Evolutionary conservation across 1,139 yeast species (phyloP).

Genomic region (Blastobotrys proliferans): DNA sequence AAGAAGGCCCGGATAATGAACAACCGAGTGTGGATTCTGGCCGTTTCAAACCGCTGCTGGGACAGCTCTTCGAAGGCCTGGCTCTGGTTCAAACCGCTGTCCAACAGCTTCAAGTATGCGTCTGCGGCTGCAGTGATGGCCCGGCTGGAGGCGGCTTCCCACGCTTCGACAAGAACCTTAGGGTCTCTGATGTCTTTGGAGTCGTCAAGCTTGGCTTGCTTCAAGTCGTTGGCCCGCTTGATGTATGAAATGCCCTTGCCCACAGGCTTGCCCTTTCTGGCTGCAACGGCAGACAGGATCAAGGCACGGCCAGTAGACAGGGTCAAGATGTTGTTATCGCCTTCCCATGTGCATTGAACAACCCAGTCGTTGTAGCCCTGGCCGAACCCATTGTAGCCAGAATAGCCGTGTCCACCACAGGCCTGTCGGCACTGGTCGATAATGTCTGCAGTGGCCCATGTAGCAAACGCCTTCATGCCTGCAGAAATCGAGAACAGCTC

Average conservation of each 20-base stretch:
- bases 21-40: slow-evolving; percentile 41
- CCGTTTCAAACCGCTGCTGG: slow-evolving; percentile 42
- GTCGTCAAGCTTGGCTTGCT: slow-evolving; percentile 24
- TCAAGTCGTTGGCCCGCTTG: slow-evolving; percentile 22
- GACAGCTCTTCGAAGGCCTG: slow-evolving; percentile 43
- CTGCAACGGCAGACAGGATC: slow-evolving; percentile 33
- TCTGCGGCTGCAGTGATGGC: slow-evolving; percentile 36
- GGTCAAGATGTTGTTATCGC: slow-evolving; percentile 84
- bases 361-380: slow-evolving; percentile 89
- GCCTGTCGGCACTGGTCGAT: slow-evolving; percentile 90
- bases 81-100: slow-evolving; percentile 29
- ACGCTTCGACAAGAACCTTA: slow-evolving; percentile 35
- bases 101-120: slow-evolving; percentile 21
- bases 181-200: slow-evolving; percentile 32
- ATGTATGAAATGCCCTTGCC: slow-evolving; percentile 34
- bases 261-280: slow-evolving; percentile 31
- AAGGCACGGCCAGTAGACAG: slow-evolving; percentile 64
- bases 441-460: slow-evolving; percentile 76
- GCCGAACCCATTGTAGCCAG: slow-evolving; percentile 84
- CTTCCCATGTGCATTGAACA: slow-evolving; percentile 97
- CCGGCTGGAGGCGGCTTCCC: slow-evolving; percentile 39
- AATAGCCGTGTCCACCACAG: slow-evolving; percentile 96
- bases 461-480: slow-evolving; percentile 80
- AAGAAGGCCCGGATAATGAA: slow-evolving; percentile 38
- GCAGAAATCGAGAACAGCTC: slow-evolving; percentile 82